These are phyloP conservation scores for Marchantia paleacea DNA, from an alignment of 225 moss, liverwort and hornwort genomes.

Conservation along the genomic window DNA sequence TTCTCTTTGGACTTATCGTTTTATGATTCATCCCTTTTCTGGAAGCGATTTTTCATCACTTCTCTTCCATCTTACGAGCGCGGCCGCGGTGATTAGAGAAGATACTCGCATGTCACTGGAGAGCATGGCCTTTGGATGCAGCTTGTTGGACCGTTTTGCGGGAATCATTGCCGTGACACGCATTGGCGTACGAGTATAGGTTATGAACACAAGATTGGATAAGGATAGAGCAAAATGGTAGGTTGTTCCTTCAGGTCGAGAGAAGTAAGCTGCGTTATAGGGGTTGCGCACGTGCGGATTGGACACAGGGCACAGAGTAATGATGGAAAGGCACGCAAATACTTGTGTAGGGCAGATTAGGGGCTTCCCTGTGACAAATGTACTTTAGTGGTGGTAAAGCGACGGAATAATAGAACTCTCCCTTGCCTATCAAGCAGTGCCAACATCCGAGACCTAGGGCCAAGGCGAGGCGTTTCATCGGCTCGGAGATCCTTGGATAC, in stretches of 20 bases:
- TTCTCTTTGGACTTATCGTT: not conserved
- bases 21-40: not conserved
- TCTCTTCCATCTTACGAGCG: not conserved
- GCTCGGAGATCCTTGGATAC: constrained; percentile 3
- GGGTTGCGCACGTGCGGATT: constrained; percentile 14
- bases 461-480: not conserved
- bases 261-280: not conserved
- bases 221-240: constrained; percentile 7
- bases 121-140: constrained; percentile 19
- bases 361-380: not conserved
- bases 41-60: not conserved
- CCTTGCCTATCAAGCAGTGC: not conserved
- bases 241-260: constrained; percentile 3
- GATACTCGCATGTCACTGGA: not conserved
- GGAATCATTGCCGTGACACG: not conserved
- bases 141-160: constrained; percentile 7
- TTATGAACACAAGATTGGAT: constrained; percentile 9
- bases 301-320: constrained; percentile 13
- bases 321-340: constrained; percentile 4
- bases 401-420: not conserved
- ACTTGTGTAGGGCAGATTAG: constrained; percentile 15
- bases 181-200: constrained; percentile 10
- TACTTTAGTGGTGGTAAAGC: not conserved
- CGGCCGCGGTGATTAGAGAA: not conserved
- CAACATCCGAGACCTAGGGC: not conserved